These are phyloP conservation scores for Hamigera avellanea DNA, from an alignment of 495 filamentous ascomycete species.

Conservation along the genomic window DNA sequence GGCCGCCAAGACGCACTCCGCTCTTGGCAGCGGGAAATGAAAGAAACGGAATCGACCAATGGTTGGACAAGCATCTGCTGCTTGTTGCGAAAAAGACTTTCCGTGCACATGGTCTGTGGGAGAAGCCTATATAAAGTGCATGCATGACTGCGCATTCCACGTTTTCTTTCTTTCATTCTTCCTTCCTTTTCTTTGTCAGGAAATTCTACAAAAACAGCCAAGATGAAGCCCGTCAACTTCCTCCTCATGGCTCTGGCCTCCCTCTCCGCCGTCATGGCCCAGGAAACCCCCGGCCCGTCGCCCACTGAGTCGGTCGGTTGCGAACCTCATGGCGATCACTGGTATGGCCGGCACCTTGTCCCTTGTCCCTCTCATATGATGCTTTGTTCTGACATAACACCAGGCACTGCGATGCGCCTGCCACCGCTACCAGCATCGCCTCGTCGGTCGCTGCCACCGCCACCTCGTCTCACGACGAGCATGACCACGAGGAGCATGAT, in stretches of 20 bases:
- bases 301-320: constrained; percentile 20
- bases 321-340: constrained; percentile 22
- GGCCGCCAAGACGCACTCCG: too few species aligned
- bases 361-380: not conserved
- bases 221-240: constrained; percentile 8
- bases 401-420: constrained; percentile 16
- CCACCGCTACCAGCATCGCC: constrained; percentile 1
- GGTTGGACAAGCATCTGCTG: too few species aligned
- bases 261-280: constrained; percentile 6
- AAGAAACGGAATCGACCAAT: too few species aligned
- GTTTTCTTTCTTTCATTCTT: too few species aligned
- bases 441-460: not conserved
- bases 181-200: too few species aligned
- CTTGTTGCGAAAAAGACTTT: too few species aligned
- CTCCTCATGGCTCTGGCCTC: constrained; percentile 11
- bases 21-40: too few species aligned
- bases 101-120: too few species aligned
- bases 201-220: too few species aligned
- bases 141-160: too few species aligned
- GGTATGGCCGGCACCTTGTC: constrained; percentile 6
- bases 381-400: not conserved
- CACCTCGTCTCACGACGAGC: constrained; percentile 2
- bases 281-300: constrained; percentile 13
- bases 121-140: too few species aligned
- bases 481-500: too few species aligned